phyloP scores from a whole-genome alignment of 371 early-diverging fungal genomes.

The Mycotypha africana region DNA sequence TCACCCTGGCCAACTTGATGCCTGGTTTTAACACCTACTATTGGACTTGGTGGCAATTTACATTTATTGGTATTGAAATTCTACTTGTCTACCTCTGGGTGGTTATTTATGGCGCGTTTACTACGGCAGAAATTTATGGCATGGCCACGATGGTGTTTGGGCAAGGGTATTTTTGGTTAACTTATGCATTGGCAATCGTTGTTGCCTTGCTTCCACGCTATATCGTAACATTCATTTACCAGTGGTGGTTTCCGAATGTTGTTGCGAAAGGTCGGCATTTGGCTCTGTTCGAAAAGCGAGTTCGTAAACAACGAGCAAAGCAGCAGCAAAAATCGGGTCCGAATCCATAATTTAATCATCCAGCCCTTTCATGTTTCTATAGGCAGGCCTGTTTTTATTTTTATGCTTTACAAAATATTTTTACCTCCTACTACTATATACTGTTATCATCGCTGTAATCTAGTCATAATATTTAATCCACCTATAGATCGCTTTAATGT shows the following conservation, averaged over 20 bases:
- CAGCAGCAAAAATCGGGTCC: too few species aligned
- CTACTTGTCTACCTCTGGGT: constrained; percentile 48
- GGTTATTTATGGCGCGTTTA: constrained; percentile 51
- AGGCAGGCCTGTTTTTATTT: too few species aligned
- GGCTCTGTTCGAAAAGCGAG: constrained; percentile 24
- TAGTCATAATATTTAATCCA: too few species aligned
- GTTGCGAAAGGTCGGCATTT: constrained; percentile 68
- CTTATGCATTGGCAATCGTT: constrained; percentile 47
- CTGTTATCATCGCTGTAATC: too few species aligned
- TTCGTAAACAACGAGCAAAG: constrained; percentile 4
- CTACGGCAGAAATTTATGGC: constrained; percentile 51
- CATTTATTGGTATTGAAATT: constrained; percentile 44
- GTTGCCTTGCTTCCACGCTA: constrained; percentile 65
- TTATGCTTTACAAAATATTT: too few species aligned
- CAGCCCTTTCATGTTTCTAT: too few species aligned
- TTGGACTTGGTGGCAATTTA: constrained; percentile 70
- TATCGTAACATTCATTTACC: constrained; percentile 49
- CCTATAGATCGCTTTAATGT: too few species aligned
- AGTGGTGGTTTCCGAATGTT: constrained; percentile 67
- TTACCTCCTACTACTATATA: too few species aligned
- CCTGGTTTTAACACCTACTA: constrained; percentile 67
- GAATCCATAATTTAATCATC: too few species aligned
- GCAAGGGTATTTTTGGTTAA: constrained; percentile 70
- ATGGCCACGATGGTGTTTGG: constrained; percentile 54
- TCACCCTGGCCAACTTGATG: constrained; percentile 68